A percentile compares a stretch with the other conserved stretches of the same genome.
Conservation (phyloP, 306 rosid genomes). For the Lagenaria siceraria region DNA sequence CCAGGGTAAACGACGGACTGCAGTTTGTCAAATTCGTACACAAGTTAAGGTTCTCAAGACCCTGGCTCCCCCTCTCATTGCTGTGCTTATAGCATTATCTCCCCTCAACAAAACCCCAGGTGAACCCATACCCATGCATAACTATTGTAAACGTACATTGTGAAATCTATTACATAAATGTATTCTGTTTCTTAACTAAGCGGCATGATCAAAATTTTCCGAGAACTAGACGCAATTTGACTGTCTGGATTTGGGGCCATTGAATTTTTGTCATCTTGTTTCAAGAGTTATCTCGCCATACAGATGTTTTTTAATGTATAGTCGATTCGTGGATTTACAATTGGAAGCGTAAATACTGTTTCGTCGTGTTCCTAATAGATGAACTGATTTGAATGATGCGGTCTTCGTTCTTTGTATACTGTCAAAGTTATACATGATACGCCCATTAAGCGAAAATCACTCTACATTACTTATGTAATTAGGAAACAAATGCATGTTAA, state of each 20-base stretch:
- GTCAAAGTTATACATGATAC: not conserved
- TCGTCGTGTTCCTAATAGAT: not conserved
- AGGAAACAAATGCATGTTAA: not conserved
- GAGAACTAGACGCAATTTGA: too few relatives aligned
- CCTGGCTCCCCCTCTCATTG: not conserved
- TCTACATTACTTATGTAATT: not conserved
- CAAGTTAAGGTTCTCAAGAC: not conserved
- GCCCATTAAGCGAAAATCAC: not conserved
- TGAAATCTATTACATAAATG: not conserved
- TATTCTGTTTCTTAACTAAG: not conserved
- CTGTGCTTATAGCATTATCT: not conserved
- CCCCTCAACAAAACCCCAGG: not conserved
- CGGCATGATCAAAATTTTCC: not conserved
- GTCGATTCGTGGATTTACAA: too few relatives aligned
- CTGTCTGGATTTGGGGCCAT: not conserved
- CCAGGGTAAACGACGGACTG: not conserved
- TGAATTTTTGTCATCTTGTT: too few relatives aligned
- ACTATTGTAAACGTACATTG: not conserved
- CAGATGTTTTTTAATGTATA: too few relatives aligned
- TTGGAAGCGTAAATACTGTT: not conserved
- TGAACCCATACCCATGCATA: not conserved
- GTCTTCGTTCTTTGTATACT: not conserved
- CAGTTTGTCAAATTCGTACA: not conserved
- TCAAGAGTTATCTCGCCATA: too few relatives aligned
- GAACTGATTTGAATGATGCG: not conserved